These are phyloP conservation scores for Agastache rugosa DNA, from an alignment of 257 asterid genomes.

Conservation along the genomic window DNA sequence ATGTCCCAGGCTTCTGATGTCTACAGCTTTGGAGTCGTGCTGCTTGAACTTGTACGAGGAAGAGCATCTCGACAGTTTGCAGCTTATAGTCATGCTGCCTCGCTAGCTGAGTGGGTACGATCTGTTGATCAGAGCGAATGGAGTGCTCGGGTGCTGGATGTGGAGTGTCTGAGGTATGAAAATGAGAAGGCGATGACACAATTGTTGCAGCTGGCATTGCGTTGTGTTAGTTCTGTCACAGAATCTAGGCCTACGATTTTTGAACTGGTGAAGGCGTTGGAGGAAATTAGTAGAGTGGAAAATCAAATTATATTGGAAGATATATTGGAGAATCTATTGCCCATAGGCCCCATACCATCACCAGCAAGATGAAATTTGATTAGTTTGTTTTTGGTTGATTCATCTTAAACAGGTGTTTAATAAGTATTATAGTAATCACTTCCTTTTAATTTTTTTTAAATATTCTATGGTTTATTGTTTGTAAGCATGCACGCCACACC, in stretches of 20 bases:
- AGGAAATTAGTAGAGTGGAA: conserved; percentile 28
- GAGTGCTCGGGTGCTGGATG: conserved; percentile 12
- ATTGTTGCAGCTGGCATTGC: conserved; percentile 27
- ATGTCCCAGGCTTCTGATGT: conserved; percentile 45
- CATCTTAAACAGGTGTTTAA: too few relatives aligned
- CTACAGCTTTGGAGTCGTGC: conserved; percentile 48
- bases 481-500: too few relatives aligned
- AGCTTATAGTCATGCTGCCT: background rate
- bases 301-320: background rate
- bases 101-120: conserved; percentile 21
- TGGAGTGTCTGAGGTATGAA: background rate
- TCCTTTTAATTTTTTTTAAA: too few relatives aligned
- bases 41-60: conserved; percentile 39
- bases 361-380: too few relatives aligned
- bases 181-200: conserved; percentile 2
- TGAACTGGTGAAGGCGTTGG: conserved; percentile 35
- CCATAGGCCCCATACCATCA: too few relatives aligned
- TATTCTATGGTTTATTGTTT: too few relatives aligned
- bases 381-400: too few relatives aligned
- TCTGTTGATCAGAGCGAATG: background rate
- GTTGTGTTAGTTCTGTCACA: conserved; percentile 22
- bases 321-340: conserved; percentile 3
- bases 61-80: background rate
- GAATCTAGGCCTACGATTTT: conserved; percentile 31
- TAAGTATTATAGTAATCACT: too few relatives aligned